Evolutionary conservation across 2,329 filamentous ascomycete genomes (phyloP).

Genomic region (Phaeosphaeria sp.): DNA sequence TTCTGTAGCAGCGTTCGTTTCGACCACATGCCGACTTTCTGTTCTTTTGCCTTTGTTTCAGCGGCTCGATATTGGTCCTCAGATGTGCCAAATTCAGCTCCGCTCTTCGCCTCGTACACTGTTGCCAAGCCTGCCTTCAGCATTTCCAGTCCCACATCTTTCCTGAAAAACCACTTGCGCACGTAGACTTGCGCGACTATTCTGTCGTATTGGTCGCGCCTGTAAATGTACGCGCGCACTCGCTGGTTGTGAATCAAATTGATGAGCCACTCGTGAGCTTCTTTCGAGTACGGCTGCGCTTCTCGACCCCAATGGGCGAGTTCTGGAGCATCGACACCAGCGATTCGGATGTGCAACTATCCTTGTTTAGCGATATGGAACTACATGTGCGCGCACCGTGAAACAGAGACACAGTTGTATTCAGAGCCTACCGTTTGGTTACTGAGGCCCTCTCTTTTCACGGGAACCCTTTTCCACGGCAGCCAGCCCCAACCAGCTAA

Average conservation of each 20-base stretch:
- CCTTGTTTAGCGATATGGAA: constrained; percentile 15
- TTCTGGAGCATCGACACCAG: constrained; percentile 93
- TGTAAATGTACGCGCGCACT: constrained; percentile 83
- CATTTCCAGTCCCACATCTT: constrained; percentile 90
- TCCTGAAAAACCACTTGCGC: constrained; percentile 69
- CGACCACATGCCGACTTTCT: constrained; percentile 70
- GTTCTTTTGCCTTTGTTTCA: constrained; percentile 60
- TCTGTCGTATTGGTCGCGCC: constrained; percentile 88
- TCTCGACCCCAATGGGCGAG: constrained; percentile 88
- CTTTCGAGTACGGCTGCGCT: constrained; percentile 81
- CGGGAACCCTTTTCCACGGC: constrained; percentile 72
- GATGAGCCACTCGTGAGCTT: constrained; percentile 83
- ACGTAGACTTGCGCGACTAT: constrained; percentile 86
- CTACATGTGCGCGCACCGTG: background rate
- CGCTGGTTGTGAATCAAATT: constrained; percentile 72
- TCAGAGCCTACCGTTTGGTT: constrained; percentile 71
- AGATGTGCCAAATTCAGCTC: constrained; percentile 81
- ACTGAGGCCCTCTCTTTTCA: constrained; percentile 70
- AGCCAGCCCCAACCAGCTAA: constrained; percentile 93
- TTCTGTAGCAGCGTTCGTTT: constrained; percentile 48
- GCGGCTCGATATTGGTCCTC: constrained; percentile 69
- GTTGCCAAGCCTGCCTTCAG: constrained; percentile 83
- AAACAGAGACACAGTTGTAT: background rate
- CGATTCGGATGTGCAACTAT: constrained; percentile 86
- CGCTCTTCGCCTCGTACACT: constrained; percentile 90